Percentiles rank a stretch among this genome's conserved stretches.
Conservation (phyloP, 2,329 filamentous ascomycete species). For the Geosmithia flava region DNA sequence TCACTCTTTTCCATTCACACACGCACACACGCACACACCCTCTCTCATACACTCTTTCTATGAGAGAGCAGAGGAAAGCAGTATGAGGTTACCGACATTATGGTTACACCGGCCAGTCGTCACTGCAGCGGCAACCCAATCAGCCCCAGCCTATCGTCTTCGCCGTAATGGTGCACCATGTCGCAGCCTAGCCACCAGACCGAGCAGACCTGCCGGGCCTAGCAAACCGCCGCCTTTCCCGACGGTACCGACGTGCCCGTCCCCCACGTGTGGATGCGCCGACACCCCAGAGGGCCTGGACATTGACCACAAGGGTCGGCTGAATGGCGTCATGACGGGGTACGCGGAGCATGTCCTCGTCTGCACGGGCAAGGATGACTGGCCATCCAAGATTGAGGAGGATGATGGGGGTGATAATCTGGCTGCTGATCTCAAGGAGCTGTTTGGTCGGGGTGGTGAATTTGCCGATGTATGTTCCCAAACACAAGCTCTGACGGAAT, state of each 20-base stretch:
- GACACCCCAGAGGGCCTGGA: constrained; percentile 53
- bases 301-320: constrained; percentile 57
- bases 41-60: background rate
- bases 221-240: constrained; percentile 20
- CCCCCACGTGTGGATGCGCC: constrained; percentile 66
- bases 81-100: no score
- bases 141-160: background rate
- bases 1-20: background rate
- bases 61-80: no score
- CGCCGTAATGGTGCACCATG: no score
- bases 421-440: constrained; percentile 58
- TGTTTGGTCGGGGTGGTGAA: constrained; percentile 52
- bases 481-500: no score
- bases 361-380: constrained; percentile 69
- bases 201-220: background rate
- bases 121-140: background rate
- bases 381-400: constrained; percentile 75
- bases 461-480: constrained; percentile 54
- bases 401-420: constrained; percentile 57
- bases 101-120: background rate
- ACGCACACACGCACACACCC: no score
- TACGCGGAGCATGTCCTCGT: constrained; percentile 78
- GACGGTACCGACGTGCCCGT: constrained; percentile 50
- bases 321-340: constrained; percentile 65
- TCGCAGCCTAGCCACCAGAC: background rate